phyloP scores from a whole-genome alignment of 2,329 filamentous ascomycete species.

The Claviceps purpurea region DNA sequence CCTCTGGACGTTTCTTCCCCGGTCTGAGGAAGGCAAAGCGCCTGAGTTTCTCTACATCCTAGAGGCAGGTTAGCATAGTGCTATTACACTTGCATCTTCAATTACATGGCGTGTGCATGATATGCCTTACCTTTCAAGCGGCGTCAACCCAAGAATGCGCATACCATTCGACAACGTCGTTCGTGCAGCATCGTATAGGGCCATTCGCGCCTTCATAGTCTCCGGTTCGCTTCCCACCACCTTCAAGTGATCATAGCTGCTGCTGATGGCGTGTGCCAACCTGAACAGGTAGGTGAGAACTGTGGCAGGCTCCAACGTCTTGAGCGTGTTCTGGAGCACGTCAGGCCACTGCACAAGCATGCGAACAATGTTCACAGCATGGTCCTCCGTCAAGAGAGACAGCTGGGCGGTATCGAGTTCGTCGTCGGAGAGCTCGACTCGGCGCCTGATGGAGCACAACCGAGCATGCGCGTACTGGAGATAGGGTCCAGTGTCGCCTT shows the following conservation, averaged over 20 bases:
- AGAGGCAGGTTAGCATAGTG: neutral
- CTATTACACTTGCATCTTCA: neutral
- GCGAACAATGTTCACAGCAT: conserved; percentile 61
- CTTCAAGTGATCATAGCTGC: conserved; percentile 68
- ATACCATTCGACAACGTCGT: conserved; percentile 74
- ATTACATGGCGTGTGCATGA: neutral
- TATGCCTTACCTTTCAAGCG: conserved; percentile 44
- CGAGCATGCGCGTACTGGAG: conserved; percentile 73
- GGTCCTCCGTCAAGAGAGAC: conserved; percentile 54
- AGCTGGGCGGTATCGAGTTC: conserved; percentile 53
- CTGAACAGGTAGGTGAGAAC: conserved; percentile 57
- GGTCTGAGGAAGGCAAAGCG: neutral
- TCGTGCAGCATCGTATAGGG: conserved; percentile 59
- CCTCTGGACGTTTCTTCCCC: neutral
- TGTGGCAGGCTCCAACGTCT: conserved; percentile 62
- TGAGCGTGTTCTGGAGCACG: conserved; percentile 69
- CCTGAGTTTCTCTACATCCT: conserved; percentile 3
- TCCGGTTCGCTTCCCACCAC: conserved; percentile 69
- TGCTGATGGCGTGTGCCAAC: conserved; percentile 70
- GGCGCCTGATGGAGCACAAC: conserved; percentile 50
- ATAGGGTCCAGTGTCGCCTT: conserved; percentile 76
- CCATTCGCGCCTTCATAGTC: conserved; percentile 37
- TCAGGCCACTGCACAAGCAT: conserved; percentile 77
- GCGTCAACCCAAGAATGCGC: conserved; percentile 63
- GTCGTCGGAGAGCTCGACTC: conserved; percentile 37